phyloP scores from a whole-genome alignment of 805 yeast species.

The Candida patagonica region DNA sequence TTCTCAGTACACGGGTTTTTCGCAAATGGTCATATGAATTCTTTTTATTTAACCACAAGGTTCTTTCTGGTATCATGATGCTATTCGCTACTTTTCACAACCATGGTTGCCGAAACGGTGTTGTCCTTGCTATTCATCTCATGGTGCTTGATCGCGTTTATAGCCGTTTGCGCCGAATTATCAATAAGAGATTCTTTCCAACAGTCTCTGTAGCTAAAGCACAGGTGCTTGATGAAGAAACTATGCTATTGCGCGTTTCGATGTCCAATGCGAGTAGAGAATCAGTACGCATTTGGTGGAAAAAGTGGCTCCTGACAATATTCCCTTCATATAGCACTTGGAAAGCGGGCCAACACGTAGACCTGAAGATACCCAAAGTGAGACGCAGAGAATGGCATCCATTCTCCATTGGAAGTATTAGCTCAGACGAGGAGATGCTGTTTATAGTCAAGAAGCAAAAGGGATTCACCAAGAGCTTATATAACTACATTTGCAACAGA shows the following conservation, averaged over 20 bases:
- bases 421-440: slow-evolving; percentile 32
- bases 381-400: slow-evolving; percentile 37
- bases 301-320: neutral
- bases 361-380: slow-evolving; percentile 33
- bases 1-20: slow-evolving; percentile 31
- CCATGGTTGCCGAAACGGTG: slow-evolving; percentile 27
- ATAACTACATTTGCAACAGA: slow-evolving; percentile 21
- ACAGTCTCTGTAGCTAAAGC: slow-evolving; percentile 32
- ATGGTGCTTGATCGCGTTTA: slow-evolving; percentile 35
- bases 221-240: slow-evolving; percentile 34
- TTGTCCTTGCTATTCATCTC: slow-evolving; percentile 35
- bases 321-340: slow-evolving; percentile 26
- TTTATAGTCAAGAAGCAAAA: slow-evolving; percentile 33
- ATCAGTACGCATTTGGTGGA: slow-evolving; percentile 10
- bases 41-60: slow-evolving; percentile 36
- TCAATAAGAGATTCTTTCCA: slow-evolving; percentile 31
- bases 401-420: slow-evolving; percentile 36
- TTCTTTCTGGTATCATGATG: slow-evolving; percentile 35
- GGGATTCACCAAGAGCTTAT: slow-evolving; percentile 36
- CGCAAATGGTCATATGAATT: slow-evolving; percentile 35
- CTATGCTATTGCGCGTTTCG: slow-evolving; percentile 33
- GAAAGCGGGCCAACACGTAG: slow-evolving; percentile 42
- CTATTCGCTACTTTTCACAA: slow-evolving; percentile 36
- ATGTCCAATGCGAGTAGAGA: too few species aligned
- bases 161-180: slow-evolving; percentile 24